These are phyloP conservation scores for Cordyceps farinosa DNA, from an alignment of 2,329 filamentous ascomycete genomes.

Conservation along the genomic window DNA sequence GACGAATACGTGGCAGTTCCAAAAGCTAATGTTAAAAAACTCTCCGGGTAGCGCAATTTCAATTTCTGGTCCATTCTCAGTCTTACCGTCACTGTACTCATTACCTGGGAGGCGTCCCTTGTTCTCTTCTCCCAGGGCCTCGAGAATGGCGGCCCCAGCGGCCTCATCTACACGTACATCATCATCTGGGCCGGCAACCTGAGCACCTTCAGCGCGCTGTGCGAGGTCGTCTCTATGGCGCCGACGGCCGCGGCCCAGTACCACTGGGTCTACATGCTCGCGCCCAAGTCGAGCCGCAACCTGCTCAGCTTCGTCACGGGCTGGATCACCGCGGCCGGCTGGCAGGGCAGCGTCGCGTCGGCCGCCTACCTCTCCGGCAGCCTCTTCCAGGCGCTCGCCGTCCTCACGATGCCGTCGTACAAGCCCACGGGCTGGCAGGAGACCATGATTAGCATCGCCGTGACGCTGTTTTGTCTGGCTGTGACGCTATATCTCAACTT, in stretches of 20 bases:
- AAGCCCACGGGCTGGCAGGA: constrained; percentile 10
- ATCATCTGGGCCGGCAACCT: constrained; percentile 41
- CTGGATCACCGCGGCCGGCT: constrained; percentile 27
- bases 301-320: constrained; percentile 32
- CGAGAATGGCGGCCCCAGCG: constrained; percentile 45
- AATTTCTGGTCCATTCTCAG: constrained; percentile 42
- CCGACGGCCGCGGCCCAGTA: constrained; percentile 52
- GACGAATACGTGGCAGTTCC: background rate
- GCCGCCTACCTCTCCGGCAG: constrained; percentile 9
- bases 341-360: constrained; percentile 27
- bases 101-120: constrained; percentile 43
- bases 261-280: constrained; percentile 52
- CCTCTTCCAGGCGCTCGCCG: background rate
- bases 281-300: constrained; percentile 39
- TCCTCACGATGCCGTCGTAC: constrained; percentile 6
- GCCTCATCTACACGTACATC: constrained; percentile 47
- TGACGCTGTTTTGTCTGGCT: background rate
- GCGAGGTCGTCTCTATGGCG: constrained; percentile 39
- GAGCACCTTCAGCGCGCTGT: constrained; percentile 31
- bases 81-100: constrained; percentile 44
- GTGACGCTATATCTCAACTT: constrained; percentile 5
- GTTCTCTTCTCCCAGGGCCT: constrained; percentile 27
- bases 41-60: constrained; percentile 36
- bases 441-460: constrained; percentile 13
- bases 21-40: background rate